Evolutionary conservation across 768 basidiomycete genomes (phyloP), one percentile per base, ranked within the genome.

Genomic region (Phlebiopsis gigantea): DNA sequence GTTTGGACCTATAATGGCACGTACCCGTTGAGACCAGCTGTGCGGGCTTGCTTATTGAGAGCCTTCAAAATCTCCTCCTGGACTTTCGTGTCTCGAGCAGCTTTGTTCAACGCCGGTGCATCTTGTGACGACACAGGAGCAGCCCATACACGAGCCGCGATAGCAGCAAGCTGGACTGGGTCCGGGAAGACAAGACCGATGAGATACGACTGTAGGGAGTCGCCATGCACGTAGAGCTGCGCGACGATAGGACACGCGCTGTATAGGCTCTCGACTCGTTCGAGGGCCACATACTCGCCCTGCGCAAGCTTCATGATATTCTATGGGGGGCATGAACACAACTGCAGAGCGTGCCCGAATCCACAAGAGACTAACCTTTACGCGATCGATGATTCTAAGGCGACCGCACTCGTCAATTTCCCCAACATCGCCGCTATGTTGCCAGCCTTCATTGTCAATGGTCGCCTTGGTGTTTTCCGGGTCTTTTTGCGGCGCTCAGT

Each of bases 221-320:
- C 93, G 44, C 93, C 96, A 66, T 99, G 88, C 45, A 98, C 86
- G 68, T 87, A 93, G 58, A 96, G 77, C 66, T 93, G 88, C 31
- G 82, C 78, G 54, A 91, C 80, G 41, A 90, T 65, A 4, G 92
- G 84, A 45, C 79, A 80, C 53, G 84, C 74, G 61, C 77, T 78
- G 69, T 92, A 94, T 53, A 82, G 64, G 66, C 88, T 90, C 73
- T 98, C 95, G 49, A 97, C 79, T 73, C 94, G 97, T 73, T 99
- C 96, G 45, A 98, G 78, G 34, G 96, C 96, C 53, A 99, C 95
- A 67, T 98, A 99, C 74, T 99, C 97, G 58, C 96, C 97, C 72
- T 99, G 97, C 12, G 90, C 78, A 46, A 99, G 88, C 73, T 99
- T 99, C 89, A 98, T 92, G 69, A 99, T 93, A 72, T 99, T 99